Percentiles rank a stretch among this genome's conserved stretches.
Conservation (phyloP, 768 basidiomycete species). For the Lepiota subincarnata region DNA sequence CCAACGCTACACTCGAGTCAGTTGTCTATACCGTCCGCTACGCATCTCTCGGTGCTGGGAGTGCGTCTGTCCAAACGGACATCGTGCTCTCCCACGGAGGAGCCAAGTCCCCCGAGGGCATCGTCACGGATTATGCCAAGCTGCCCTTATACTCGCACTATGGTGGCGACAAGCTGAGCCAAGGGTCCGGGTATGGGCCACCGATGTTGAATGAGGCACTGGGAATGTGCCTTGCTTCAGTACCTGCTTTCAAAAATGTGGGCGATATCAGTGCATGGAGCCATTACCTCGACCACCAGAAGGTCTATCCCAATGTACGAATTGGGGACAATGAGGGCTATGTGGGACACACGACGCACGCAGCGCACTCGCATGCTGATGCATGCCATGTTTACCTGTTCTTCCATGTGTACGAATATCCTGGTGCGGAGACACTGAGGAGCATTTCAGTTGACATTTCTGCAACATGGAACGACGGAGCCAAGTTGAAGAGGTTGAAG, state of each 20-base stretch:
- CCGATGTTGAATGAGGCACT: conserved; percentile 10
- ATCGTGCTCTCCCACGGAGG: conserved; percentile 4
- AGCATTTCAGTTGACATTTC: conserved; percentile 8
- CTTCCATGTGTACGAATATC: conserved; percentile 12
- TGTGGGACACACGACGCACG: not conserved
- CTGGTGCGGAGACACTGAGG: conserved; percentile 4
- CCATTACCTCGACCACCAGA: conserved; percentile 9
- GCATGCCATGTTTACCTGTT: conserved; percentile 2
- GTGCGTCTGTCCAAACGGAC: conserved; percentile 8
- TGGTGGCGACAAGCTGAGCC: not conserved
- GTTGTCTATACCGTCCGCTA: conserved; percentile 7
- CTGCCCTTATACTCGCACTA: conserved; percentile 4
- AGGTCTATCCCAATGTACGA: conserved; percentile 1
- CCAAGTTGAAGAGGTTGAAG: not conserved
- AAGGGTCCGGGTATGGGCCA: conserved; percentile 2
- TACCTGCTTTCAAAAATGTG: conserved; percentile 6
- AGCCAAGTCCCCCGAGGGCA: not conserved
- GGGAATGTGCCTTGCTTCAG: conserved; percentile 2
- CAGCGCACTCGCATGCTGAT: not conserved
- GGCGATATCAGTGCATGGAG: not conserved
- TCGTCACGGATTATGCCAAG: conserved; percentile 6
- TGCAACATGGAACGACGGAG: conserved; percentile 7
- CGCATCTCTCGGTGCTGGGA: not conserved
- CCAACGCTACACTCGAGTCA: conserved; percentile 3
- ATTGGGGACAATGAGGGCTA: not conserved